Percentiles rank a stretch among this genome's conserved stretches.
These are phyloP conservation scores for Periglandula ipomoeae DNA, from an alignment of 2,329 filamentous ascomycete species.

Conservation along the genomic window DNA sequence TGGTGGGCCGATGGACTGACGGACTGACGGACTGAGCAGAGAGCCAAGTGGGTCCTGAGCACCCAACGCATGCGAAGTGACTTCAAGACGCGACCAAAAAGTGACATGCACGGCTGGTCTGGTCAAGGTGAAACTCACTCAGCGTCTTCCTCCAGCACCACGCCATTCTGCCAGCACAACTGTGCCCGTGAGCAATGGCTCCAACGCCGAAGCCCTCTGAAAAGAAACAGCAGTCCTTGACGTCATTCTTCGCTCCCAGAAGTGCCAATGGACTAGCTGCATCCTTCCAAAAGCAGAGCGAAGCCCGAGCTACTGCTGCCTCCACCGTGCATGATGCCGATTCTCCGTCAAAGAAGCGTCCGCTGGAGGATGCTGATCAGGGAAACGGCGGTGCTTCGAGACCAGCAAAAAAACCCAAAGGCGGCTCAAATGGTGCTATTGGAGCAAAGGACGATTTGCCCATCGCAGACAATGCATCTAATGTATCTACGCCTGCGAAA, in stretches of 20 bases:
- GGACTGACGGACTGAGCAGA: background rate
- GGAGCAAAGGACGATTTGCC: conserved; percentile 25
- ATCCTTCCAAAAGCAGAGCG: conserved; percentile 23
- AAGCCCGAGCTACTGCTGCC: conserved; percentile 16
- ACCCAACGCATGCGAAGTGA: background rate
- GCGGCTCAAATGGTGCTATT: conserved; percentile 20
- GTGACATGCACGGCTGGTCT: background rate
- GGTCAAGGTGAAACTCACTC: no score
- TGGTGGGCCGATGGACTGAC: background rate
- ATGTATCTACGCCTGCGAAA: background rate
- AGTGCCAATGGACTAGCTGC: conserved; percentile 37
- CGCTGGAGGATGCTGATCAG: conserved; percentile 36
- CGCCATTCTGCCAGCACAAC: background rate
- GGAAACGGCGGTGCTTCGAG: conserved; percentile 32
- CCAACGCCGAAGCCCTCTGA: conserved; percentile 22
- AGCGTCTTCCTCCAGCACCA: no score
- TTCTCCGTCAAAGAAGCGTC: conserved; percentile 37
- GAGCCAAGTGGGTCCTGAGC: background rate
- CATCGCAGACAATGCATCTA: conserved; percentile 8
- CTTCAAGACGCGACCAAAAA: background rate
- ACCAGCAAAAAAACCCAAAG: conserved; percentile 32
- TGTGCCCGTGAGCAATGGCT: conserved; percentile 18
- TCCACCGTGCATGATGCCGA: conserved; percentile 17
- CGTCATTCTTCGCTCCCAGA: conserved; percentile 71
- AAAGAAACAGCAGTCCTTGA: conserved; percentile 74